A percentile compares a stretch with the other conserved stretches of the same genome.
phyloP scores from a whole-genome alignment of 2,329 filamentous ascomycete species.

The Fusarium verticillioides region DNA sequence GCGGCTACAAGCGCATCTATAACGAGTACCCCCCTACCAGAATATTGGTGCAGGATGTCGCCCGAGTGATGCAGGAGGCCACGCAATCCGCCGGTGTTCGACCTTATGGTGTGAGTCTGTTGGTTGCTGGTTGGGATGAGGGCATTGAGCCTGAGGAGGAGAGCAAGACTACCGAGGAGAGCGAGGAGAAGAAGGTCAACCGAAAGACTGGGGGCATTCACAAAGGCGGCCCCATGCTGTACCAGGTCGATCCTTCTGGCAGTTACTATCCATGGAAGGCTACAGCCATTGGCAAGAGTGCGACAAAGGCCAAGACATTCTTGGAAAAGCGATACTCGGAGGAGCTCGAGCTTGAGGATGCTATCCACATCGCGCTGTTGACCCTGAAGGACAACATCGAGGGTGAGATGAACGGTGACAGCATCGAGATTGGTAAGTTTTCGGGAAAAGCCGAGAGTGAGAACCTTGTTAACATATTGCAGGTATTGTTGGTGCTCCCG shows the following conservation, averaged over 20 bases:
- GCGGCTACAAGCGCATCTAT: slow-evolving; percentile 99
- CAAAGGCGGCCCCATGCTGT: slow-evolving; percentile 96
- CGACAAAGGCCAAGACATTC: slow-evolving; percentile 98
- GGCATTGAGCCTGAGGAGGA: slow-evolving; percentile 88
- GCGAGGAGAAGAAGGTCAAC: slow-evolving; percentile 76
- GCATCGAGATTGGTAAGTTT: slow-evolving; percentile 90
- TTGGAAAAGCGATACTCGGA: slow-evolving; percentile 99
- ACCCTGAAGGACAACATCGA: slow-evolving; percentile 99
- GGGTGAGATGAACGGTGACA: slow-evolving; percentile 98
- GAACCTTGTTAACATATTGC: slow-evolving; percentile 37
- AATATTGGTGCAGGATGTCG: slow-evolving; percentile 98
- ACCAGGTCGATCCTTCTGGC: slow-evolving; percentile 98
- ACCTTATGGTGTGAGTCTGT: slow-evolving; percentile 93
- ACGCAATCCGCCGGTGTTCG: slow-evolving; percentile 98
- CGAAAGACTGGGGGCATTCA: slow-evolving; percentile 95
- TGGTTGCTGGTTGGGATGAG: slow-evolving; percentile 98
- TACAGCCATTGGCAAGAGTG: slow-evolving; percentile 98
- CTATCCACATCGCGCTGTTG: slow-evolving; percentile 96
- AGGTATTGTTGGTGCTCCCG: slow-evolving; percentile 96
- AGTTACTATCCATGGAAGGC: slow-evolving; percentile 99
- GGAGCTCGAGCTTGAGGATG: slow-evolving; percentile 95
- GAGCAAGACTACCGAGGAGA: slow-evolving; percentile 62
- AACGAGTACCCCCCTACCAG: slow-evolving; percentile 99
- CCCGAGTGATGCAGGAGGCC: slow-evolving; percentile 97
- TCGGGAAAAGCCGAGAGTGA: accelerated